Evolutionary conservation across 2,329 filamentous ascomycete genomes (phyloP).

Genomic region (Didymella pomorum): DNA sequence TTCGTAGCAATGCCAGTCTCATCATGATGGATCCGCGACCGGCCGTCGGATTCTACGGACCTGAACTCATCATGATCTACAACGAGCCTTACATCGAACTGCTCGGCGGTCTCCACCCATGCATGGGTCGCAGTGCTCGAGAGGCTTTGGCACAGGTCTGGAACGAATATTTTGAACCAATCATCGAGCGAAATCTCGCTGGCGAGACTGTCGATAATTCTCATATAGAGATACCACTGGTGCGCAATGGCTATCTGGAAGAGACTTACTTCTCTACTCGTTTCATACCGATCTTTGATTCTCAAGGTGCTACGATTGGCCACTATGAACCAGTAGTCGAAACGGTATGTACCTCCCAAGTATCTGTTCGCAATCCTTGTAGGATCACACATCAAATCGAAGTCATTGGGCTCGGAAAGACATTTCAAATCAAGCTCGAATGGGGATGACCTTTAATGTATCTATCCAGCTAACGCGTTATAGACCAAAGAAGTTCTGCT

Average conservation of each 20-base stretch:
- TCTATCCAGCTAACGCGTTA: background rate
- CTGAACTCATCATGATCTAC: conserved; percentile 49
- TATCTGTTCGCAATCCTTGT: too few species aligned
- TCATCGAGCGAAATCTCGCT: conserved; percentile 32
- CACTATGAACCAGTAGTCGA: conserved; percentile 81
- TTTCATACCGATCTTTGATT: conserved; percentile 75
- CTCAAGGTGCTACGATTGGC: conserved; percentile 73
- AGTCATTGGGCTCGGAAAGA: background rate
- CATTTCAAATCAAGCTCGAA: too few species aligned
- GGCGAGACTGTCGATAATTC: conserved; percentile 53
- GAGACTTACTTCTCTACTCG: conserved; percentile 83
- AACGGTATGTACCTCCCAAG: conserved; percentile 61
- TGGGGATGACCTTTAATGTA: too few species aligned
- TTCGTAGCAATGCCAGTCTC: conserved; percentile 78
- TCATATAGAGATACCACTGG: conserved; percentile 75
- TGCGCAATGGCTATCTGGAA: conserved; percentile 72
- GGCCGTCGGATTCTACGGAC: conserved; percentile 66
- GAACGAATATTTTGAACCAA: conserved; percentile 35
- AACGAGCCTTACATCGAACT: conserved; percentile 49
- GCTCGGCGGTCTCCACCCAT: conserved; percentile 58
- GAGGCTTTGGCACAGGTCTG: conserved; percentile 76
- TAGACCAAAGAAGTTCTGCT: conserved; percentile 28
- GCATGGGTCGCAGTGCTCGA: conserved; percentile 65
- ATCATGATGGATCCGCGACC: conserved; percentile 67
- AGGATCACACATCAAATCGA: background rate